phyloP scores from a whole-genome alignment of 257 asterid species.

The Euphrasia confusa region DNA sequence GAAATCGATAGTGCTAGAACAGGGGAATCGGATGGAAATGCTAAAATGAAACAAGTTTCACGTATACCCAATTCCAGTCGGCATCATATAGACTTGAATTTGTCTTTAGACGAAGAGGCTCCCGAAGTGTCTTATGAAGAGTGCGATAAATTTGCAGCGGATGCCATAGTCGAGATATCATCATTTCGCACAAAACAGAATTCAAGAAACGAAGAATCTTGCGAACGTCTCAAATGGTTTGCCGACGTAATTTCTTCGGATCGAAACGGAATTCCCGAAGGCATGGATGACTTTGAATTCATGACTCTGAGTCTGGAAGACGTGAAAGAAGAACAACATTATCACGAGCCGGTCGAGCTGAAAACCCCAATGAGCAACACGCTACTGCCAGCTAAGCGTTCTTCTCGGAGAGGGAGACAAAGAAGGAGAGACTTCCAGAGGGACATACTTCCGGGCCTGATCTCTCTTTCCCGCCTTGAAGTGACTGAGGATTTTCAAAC shows the following conservation, averaged over 20 bases:
- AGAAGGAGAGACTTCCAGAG: conserved; percentile 56
- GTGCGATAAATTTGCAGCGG: conserved; percentile 52
- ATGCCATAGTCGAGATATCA: conserved; percentile 57
- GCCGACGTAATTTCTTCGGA: conserved; percentile 42
- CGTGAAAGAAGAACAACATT: conserved; percentile 20
- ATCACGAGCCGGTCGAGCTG: conserved; percentile 1
- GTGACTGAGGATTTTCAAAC: conserved; percentile 67
- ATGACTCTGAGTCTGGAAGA: conserved; percentile 61
- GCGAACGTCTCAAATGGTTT: conserved; percentile 45
- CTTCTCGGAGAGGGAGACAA: conserved; percentile 45
- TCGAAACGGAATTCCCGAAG: conserved; percentile 31
- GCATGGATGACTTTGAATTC: conserved; percentile 59
- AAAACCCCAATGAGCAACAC: conserved; percentile 21
- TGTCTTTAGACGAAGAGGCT: conserved; percentile 55
- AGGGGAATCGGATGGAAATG: neutral
- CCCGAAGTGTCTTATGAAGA: conserved; percentile 32
- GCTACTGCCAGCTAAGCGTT: conserved; percentile 25
- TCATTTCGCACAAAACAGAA: conserved; percentile 6
- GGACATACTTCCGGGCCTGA: conserved; percentile 61
- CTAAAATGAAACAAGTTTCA: neutral
- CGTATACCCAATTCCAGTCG: conserved; percentile 28
- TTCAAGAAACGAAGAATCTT: conserved; percentile 2
- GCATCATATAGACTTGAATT: conserved; percentile 53
- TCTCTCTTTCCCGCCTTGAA: conserved; percentile 53
- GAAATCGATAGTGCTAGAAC: conserved; percentile 16